A percentile compares a stretch with the other conserved stretches of the same genome.
These are phyloP conservation scores for Beauveria medogensis DNA, from an alignment of 2,329 filamentous ascomycete genomes.

Conservation along the genomic window DNA sequence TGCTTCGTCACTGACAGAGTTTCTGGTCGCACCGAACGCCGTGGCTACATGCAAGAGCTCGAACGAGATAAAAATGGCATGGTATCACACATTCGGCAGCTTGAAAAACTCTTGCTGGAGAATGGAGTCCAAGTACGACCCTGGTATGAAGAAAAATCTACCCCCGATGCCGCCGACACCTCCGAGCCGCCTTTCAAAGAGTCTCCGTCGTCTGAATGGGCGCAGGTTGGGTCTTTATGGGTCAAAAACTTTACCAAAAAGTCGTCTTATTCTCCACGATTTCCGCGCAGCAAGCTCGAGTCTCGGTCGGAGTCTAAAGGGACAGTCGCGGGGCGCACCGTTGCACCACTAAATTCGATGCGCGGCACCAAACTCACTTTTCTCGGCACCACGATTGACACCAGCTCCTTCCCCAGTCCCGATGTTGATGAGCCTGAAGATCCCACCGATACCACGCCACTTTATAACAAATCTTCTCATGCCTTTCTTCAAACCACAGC, in stretches of 20 bases:
- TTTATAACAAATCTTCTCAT: constrained; percentile 65
- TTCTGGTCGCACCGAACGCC: constrained; percentile 68
- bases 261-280: constrained; percentile 17
- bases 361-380: constrained; percentile 70
- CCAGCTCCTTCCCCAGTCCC: constrained; percentile 60
- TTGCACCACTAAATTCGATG: constrained; percentile 61
- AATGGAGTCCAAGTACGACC: constrained; percentile 54
- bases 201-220: constrained; percentile 18
- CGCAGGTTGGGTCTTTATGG: constrained; percentile 24
- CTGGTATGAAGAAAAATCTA: constrained; percentile 33
- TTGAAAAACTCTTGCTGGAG: constrained; percentile 57
- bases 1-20: constrained; percentile 84
- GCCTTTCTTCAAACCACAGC: constrained; percentile 60
- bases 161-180: constrained; percentile 1
- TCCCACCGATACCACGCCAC: constrained; percentile 32
- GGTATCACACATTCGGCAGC: constrained; percentile 56
- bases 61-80: constrained; percentile 65
- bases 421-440: constrained; percentile 52
- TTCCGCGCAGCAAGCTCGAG: constrained; percentile 28
- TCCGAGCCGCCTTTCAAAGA: not conserved
- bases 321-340: constrained; percentile 56
- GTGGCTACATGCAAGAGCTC: constrained; percentile 70
- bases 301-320: constrained; percentile 52
- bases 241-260: constrained; percentile 25
- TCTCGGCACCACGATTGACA: constrained; percentile 71